These are phyloP conservation scores for Anthoceros angustus DNA, from an alignment of 225 moss, liverwort and hornwort species.

Conservation along the genomic window DNA sequence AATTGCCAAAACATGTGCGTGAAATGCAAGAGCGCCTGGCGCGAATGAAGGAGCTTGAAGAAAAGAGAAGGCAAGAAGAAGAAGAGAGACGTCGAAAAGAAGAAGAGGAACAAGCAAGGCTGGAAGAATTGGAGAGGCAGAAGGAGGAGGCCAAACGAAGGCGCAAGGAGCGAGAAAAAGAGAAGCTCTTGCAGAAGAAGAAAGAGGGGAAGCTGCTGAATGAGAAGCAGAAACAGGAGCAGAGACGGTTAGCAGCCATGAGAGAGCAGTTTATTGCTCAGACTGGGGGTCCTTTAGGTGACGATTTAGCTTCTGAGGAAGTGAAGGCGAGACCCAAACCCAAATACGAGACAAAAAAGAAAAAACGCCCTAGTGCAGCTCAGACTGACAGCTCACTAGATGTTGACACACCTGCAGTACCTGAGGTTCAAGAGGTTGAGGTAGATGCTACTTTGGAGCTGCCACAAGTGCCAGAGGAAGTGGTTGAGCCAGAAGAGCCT, in stretches of 20 bases:
- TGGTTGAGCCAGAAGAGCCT: constrained; percentile 10
- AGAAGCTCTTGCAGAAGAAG: constrained; percentile 91
- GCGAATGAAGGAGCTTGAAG: constrained; percentile 85
- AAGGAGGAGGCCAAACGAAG: constrained; percentile 79
- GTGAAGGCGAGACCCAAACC: constrained; percentile 45
- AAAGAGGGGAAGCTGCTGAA: constrained; percentile 89
- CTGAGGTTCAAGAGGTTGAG: constrained; percentile 23
- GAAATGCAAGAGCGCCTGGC: constrained; percentile 93
- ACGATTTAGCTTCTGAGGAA: constrained; percentile 43
- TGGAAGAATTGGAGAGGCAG: constrained; percentile 65
- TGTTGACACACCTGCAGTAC: constrained; percentile 22
- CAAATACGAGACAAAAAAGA: constrained; percentile 82
- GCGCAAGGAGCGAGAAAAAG: constrained; percentile 87
- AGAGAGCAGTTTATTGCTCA: constrained; percentile 64
- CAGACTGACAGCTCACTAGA: constrained; percentile 26
- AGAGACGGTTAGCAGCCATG: constrained; percentile 65
- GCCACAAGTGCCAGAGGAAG: constrained; percentile 20
- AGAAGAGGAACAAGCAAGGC: constrained; percentile 70
- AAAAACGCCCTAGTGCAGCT: constrained; percentile 32
- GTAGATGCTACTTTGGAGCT: constrained; percentile 26
- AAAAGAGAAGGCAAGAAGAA: constrained; percentile 75
- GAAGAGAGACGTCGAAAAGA: constrained; percentile 77
- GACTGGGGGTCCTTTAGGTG: constrained; percentile 41
- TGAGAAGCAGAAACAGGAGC: constrained; percentile 92
- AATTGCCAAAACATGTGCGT: constrained; percentile 84